These are phyloP conservation scores for Geranomyces michiganensis DNA, from an alignment of 192 early-diverging fungal species.

Conservation along the genomic window DNA sequence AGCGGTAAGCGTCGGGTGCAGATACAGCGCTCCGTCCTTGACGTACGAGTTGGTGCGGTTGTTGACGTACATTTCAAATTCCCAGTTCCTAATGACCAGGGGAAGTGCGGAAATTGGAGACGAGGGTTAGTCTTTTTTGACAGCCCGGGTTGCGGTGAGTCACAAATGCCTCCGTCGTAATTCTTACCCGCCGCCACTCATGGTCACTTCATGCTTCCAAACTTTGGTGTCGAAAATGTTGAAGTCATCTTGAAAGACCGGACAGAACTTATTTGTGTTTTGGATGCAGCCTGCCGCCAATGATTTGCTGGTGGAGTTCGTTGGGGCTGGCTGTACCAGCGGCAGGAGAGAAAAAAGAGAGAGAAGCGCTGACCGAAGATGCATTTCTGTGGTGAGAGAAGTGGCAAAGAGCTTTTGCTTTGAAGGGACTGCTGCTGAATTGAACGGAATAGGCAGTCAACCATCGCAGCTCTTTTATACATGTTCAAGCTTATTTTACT, in stretches of 20 bases:
- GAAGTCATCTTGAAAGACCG: conserved; percentile 33
- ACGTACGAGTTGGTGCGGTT: conserved; percentile 59
- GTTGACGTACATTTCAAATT: conserved; percentile 36
- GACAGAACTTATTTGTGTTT: conserved; percentile 32
- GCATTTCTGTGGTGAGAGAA: too few species aligned
- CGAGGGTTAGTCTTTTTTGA: neutral
- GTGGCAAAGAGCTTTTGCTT: too few species aligned
- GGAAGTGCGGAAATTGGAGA: neutral
- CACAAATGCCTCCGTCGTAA: neutral
- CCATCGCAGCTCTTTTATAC: too few species aligned
- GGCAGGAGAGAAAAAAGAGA: too few species aligned
- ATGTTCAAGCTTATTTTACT: too few species aligned
- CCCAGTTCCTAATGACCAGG: conserved; percentile 36
- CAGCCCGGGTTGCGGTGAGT: neutral
- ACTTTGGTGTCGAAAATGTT: conserved; percentile 17
- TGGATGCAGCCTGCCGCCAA: conserved; percentile 1
- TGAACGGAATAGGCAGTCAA: too few species aligned
- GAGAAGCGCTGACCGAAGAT: too few species aligned
- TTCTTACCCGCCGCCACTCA: conserved; percentile 34
- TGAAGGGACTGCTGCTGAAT: too few species aligned
- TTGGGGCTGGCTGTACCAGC: too few species aligned
- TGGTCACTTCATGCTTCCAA: conserved; percentile 39
- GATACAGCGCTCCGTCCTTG: conserved; percentile 58
- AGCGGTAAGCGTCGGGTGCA: conserved; percentile 62
- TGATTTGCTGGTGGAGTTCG: too few species aligned